Conservation (phyloP, 1,139 yeast species). For the Candida anutae region DNA sequence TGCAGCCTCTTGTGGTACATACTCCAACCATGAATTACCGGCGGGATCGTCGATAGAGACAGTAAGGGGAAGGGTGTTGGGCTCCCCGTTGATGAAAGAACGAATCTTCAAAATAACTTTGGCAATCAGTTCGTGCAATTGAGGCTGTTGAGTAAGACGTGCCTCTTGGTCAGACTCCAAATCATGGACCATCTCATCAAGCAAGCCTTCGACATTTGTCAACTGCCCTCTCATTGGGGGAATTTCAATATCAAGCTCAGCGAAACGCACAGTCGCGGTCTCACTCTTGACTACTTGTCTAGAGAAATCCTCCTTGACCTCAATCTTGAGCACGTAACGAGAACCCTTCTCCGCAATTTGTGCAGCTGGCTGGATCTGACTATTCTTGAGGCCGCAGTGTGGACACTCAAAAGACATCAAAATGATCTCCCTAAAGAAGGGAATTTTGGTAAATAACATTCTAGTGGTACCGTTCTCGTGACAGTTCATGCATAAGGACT, state of each 20-base stretch:
- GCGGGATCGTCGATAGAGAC: constrained; percentile 87
- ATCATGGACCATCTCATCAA: constrained; percentile 79
- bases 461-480: constrained; percentile 79
- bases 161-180: constrained; percentile 73
- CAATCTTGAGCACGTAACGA: constrained; percentile 64
- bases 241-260: constrained; percentile 85
- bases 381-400: constrained; percentile 85
- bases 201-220: constrained; percentile 85
- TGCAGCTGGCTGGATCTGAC: constrained; percentile 93
- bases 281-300: constrained; percentile 93
- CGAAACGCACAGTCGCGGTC: constrained; percentile 71
- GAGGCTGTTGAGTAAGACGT: constrained; percentile 68
- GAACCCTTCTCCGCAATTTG: constrained; percentile 83
- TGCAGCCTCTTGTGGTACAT: constrained; percentile 76
- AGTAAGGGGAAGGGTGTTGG: constrained; percentile 68
- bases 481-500: constrained; percentile 95
- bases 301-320: constrained; percentile 64
- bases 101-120: constrained; percentile 56
- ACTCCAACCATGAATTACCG: constrained; percentile 97
- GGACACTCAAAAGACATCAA: constrained; percentile 95
- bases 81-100: constrained; percentile 54
- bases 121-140: constrained; percentile 65
- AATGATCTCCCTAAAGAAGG: constrained; percentile 85
- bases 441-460: constrained; percentile 78
- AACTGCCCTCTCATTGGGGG: constrained; percentile 94